Base-by-base conservation (phyloP, 306 rosid species). In the Arachis hypogaea region DNA sequence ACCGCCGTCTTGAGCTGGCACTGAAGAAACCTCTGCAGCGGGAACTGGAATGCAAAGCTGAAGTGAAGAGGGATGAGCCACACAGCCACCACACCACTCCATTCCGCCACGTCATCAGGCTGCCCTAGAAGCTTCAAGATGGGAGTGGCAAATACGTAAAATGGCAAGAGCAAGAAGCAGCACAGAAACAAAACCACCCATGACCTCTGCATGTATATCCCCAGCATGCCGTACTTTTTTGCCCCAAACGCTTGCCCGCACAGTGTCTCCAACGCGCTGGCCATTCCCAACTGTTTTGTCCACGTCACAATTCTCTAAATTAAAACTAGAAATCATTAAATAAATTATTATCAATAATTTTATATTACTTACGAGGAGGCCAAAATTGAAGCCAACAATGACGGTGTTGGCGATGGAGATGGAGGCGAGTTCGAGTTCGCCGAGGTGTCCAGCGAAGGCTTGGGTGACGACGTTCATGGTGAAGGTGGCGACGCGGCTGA, bases 181-280 rank as follows among this genome's bases (percentile, higher is more conserved):
- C 84, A 78, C 0, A 89, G 22, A 65, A 85, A 89, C 14, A 91
- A 64, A 10, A 91, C 88, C 28, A 88, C 81, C 89, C 92, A 88
- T 0, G 97, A 88, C 30, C 97, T 73, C 30, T 91, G 97, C 63
- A 88, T 59, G 77, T 91, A 88, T 12, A 91, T 67, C 0, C 97
- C 97, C 40, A 91, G 50, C 94, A 91, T 82, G 60, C 72, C 78
- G 18, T 85, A 79, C 5, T 83, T 80, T 58, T 79, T 88, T 7
- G 90, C 97, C 41, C 94, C 92, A 69, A 82, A 91, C 0, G 94
- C 97, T 63, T 91, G 97, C 36, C 94, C 97, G 68, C 97, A 91
- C 4, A 91, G 81, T 4, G 97, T 91, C 80, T 91, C 97, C 68
- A 91, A 47, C 4, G 97, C 97, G 43, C 97, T 91, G 4, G 92